A percentile compares a stretch with the other conserved stretches of the same genome.
Evolutionary conservation across 2,329 filamentous ascomycete species (phyloP).

Genomic region (Microsporum ferrugineum): DNA sequence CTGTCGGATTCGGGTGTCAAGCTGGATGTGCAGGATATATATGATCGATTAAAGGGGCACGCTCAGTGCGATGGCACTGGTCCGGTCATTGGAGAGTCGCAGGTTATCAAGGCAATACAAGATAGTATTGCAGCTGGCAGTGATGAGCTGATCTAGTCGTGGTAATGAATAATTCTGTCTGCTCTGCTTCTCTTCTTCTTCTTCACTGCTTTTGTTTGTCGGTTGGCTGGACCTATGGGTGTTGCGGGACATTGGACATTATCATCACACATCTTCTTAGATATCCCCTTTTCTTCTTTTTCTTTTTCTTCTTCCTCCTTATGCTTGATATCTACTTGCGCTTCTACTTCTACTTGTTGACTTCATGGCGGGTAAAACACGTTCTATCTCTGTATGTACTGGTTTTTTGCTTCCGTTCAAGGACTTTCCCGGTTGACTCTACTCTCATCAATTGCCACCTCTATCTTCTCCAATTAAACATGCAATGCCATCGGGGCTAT

Average conservation of each 20-base stretch:
- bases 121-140: conserved; percentile 64
- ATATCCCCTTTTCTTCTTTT: background rate
- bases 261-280: conserved; percentile 1
- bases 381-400: background rate
- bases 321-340: background rate
- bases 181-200: background rate
- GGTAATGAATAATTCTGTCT: background rate
- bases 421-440: background rate
- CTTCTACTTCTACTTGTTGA: background rate
- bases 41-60: conserved; percentile 60
- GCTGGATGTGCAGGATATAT: conserved; percentile 72
- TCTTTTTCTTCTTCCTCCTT: background rate
- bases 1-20: conserved; percentile 63
- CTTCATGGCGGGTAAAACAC: conserved; percentile 1
- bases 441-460: background rate
- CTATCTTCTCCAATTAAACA: background rate
- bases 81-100: conserved; percentile 71
- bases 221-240: conserved; percentile 1
- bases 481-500: background rate
- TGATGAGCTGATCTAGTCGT: conserved; percentile 54
- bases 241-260: conserved; percentile 3
- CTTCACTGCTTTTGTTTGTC: background rate
- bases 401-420: background rate
- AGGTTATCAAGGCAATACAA: conserved; percentile 63
- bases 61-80: conserved; percentile 79